Conservation (phyloP, 1,284 basidiomycete species). For the Cutaneotrichosporon curvatum region DNA sequence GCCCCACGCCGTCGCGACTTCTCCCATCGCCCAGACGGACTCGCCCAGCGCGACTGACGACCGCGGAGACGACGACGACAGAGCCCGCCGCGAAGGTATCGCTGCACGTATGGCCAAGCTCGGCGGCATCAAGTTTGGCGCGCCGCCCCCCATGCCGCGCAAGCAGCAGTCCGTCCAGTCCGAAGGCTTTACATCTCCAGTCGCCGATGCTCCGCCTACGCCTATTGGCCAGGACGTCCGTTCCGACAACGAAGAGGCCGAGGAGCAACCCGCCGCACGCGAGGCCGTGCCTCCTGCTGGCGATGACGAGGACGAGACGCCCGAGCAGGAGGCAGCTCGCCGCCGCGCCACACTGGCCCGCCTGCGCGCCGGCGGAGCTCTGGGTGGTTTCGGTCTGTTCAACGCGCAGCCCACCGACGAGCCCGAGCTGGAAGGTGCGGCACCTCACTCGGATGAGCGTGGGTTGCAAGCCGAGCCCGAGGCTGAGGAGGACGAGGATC, state of each 20-base stretch:
- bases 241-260: not conserved
- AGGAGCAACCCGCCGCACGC: not conserved
- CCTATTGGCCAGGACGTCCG: not conserved
- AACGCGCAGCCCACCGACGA: conserved; percentile 14
- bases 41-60: too few relatives aligned
- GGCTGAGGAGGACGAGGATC: conserved; percentile 11
- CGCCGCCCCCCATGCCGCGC: conserved; percentile 35
- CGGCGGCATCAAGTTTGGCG: conserved; percentile 75
- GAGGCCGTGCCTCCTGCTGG: not conserved
- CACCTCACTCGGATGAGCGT: not conserved
- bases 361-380: conserved; percentile 40
- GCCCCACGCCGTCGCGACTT: too few relatives aligned
- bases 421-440: not conserved
- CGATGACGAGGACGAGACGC: conserved; percentile 32
- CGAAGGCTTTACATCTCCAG: too few relatives aligned
- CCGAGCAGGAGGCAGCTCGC: conserved; percentile 42
- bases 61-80: conserved; percentile 57
- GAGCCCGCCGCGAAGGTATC: conserved; percentile 67
- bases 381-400: conserved; percentile 43
- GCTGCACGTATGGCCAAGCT: conserved; percentile 83
- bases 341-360: conserved; percentile 41
- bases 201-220: not conserved
- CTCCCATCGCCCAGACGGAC: too few relatives aligned
- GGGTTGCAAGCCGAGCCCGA: conserved; percentile 3
- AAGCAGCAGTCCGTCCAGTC: not conserved